These are phyloP conservation scores for Panicum virgatum DNA, from an alignment of 202 grass and related monocot species.

Conservation along the genomic window DNA sequence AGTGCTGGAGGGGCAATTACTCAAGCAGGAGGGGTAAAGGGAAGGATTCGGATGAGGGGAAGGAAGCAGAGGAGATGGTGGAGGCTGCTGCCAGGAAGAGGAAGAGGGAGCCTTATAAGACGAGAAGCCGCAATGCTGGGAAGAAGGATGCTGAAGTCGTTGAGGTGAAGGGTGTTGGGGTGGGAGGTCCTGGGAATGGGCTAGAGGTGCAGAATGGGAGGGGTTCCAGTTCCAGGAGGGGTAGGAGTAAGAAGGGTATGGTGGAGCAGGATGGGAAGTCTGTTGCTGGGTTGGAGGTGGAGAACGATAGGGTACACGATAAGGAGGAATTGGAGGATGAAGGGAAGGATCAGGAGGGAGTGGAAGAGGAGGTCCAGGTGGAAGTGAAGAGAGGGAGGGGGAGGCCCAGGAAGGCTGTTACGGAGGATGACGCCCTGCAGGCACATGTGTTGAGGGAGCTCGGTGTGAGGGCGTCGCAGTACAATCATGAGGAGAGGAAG, in stretches of 20 bases:
- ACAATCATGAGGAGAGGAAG: conserved; percentile 70
- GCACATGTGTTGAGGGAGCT: conserved; percentile 45
- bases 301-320: background rate
- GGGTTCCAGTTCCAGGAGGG: background rate
- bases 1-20: conserved; percentile 63
- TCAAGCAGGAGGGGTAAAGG: background rate
- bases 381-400: conserved; percentile 42
- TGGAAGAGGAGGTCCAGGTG: conserved; percentile 42
- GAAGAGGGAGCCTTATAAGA: conserved; percentile 47
- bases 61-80: conserved; percentile 32
- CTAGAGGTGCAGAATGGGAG: conserved; percentile 3
- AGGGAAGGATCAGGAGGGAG: conserved; percentile 11
- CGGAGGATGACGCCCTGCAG: conserved; percentile 37
- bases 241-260: conserved; percentile 19
- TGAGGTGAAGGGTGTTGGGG: conserved; percentile 28
- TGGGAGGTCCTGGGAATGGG: background rate
- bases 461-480: conserved; percentile 47
- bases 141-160: conserved; percentile 18
- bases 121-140: conserved; percentile 32
- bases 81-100: conserved; percentile 32
- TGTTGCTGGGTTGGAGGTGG: background rate
- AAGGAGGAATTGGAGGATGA: background rate
- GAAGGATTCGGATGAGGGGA: conserved; percentile 38
- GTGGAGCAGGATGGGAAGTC: background rate
- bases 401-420: conserved; percentile 50